Evolutionary conservation across 129 eudicot species (phyloP).

Genomic region (Ambrosia trifida): DNA sequence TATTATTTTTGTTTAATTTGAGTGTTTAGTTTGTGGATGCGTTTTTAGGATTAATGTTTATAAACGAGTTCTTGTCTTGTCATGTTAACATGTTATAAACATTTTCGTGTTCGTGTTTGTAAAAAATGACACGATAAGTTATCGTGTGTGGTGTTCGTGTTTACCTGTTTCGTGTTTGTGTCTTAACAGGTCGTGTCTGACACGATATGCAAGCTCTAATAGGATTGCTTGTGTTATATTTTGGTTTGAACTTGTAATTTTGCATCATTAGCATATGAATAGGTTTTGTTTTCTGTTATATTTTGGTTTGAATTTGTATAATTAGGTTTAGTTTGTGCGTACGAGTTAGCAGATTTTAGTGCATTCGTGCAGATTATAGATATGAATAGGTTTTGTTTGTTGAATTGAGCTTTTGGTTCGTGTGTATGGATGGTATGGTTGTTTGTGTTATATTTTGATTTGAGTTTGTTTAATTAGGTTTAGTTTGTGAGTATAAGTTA

Average conservation of each 20-base stretch:
- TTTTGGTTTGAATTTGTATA: slow-evolving; percentile 7
- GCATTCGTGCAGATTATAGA: background rate
- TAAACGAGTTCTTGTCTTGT: too few species aligned
- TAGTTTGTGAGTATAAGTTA: background rate
- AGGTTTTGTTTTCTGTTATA: background rate
- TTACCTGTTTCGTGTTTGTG: too few species aligned
- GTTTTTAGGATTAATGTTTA: too few species aligned
- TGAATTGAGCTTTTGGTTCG: background rate
- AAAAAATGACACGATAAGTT: too few species aligned
- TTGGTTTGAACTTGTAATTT: slow-evolving; percentile 1
- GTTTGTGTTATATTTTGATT: background rate
- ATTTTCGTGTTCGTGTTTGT: too few species aligned
- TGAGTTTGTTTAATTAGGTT: slow-evolving; percentile 15
- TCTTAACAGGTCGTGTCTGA: too few species aligned
- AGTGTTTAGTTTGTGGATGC: background rate
- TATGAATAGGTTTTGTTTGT: background rate
- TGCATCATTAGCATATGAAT: background rate
- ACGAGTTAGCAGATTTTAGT: background rate
- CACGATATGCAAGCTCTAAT: too few species aligned
- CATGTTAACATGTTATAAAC: too few species aligned
- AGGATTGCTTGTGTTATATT: background rate
- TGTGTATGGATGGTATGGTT: background rate
- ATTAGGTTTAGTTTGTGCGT: slow-evolving; percentile 12
- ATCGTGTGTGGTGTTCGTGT: too few species aligned
- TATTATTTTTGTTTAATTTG: too few species aligned